A percentile compares a stretch with the other conserved stretches of the same genome.
These are phyloP conservation scores for Henckelia pumila DNA, from an alignment of 257 asterid species.

Conservation along the genomic window DNA sequence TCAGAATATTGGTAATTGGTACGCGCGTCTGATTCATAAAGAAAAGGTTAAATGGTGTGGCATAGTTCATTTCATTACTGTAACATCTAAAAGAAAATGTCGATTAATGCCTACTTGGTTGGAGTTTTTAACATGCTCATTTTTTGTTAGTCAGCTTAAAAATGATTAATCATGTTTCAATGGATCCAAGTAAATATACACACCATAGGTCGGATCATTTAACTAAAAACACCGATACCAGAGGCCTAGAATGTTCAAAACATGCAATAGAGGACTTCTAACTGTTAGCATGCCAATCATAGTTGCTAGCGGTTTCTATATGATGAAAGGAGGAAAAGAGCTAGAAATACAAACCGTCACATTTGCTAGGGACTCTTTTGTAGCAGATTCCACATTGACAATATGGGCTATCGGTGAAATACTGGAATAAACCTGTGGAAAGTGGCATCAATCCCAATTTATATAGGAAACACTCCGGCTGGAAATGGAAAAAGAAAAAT, in stretches of 20 bases:
- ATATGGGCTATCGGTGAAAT: constrained; percentile 82
- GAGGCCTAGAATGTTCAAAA: not conserved
- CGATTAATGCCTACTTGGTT: not conserved
- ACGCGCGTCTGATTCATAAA: not conserved
- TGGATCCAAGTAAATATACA: not conserved
- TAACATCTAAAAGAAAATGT: not conserved
- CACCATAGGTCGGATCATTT: not conserved
- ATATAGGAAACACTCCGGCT: constrained; percentile 6
- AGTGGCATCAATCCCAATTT: constrained; percentile 24
- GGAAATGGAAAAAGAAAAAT: constrained; percentile 3
- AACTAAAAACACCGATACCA: not conserved
- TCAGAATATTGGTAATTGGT: not conserved
- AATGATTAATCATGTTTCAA: not conserved
- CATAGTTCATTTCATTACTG: not conserved
- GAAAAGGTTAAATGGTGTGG: not conserved
- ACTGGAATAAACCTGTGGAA: constrained; percentile 75
- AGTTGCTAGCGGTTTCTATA: too few relatives aligned
- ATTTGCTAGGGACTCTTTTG: constrained; percentile 72
- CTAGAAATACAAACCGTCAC: constrained; percentile 59
- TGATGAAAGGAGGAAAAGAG: constrained; percentile 21
- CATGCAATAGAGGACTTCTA: constrained; percentile 12
- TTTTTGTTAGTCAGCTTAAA: not conserved
- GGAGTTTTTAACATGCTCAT: not conserved
- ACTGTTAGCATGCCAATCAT: constrained; percentile 4
- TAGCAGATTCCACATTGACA: constrained; percentile 80